Evolutionary conservation across 768 basidiomycete genomes (phyloP).

Genomic region (Pleurotus giganteus): DNA sequence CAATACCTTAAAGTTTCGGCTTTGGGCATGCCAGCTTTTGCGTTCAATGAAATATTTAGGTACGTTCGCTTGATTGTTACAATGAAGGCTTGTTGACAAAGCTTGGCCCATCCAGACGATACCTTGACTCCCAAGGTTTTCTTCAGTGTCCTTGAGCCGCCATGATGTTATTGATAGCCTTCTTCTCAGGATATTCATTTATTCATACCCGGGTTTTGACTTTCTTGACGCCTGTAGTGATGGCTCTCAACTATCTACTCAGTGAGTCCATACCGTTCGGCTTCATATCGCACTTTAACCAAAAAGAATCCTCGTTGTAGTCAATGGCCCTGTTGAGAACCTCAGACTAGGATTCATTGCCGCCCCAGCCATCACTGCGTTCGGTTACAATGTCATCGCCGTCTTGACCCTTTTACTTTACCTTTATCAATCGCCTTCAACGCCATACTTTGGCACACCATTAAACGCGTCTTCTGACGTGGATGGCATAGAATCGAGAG

Average conservation of each 20-base stretch:
- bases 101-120: conserved; percentile 7
- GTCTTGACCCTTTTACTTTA: not conserved
- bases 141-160: not conserved
- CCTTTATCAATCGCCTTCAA: not conserved
- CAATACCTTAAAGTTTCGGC: conserved; percentile 4
- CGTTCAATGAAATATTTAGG: conserved; percentile 10
- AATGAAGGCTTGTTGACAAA: not conserved
- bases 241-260: conserved; percentile 12
- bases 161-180: not conserved
- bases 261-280: not conserved
- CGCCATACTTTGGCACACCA: not conserved
- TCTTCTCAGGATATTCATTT: not conserved
- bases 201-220: conserved; percentile 9
- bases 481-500: too few species aligned
- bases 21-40: conserved; percentile 8
- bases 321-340: conserved; percentile 6
- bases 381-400: conserved; percentile 6
- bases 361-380: conserved; percentile 10
- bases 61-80: not conserved
- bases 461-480: not conserved
- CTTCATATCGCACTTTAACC: not conserved
- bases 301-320: not conserved
- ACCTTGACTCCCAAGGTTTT: conserved; percentile 8
- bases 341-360: conserved; percentile 10
- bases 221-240: not conserved